A percentile compares a stretch with the other conserved stretches of the same genome.
Evolutionary conservation across 1,284 basidiomycete genomes (phyloP).

Genomic region (Trichosporon sp.): DNA sequence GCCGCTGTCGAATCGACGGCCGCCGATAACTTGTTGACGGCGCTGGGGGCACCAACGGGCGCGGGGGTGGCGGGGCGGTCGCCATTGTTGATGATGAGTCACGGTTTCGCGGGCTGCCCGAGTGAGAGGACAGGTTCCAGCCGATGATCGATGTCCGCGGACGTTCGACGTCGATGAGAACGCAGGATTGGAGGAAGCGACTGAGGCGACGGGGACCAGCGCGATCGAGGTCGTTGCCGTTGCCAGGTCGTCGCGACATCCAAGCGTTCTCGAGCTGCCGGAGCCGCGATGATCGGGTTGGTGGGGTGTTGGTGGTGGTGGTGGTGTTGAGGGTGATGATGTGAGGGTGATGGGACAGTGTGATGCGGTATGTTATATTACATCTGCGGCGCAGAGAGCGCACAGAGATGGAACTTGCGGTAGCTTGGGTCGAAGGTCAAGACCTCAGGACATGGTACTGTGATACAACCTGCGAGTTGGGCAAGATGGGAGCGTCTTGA

Average conservation of each 20-base stretch:
- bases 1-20: constrained; percentile 12
- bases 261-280: constrained; percentile 16
- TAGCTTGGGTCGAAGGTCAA: background rate
- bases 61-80: constrained; percentile 8
- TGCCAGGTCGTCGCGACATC: constrained; percentile 12
- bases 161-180: constrained; percentile 18
- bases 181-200: constrained; percentile 15
- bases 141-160: constrained; percentile 16
- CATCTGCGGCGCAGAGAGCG: constrained; percentile 14
- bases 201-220: constrained; percentile 15
- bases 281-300: background rate
- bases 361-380: constrained; percentile 18
- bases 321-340: constrained; percentile 6
- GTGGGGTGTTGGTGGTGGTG: constrained; percentile 1
- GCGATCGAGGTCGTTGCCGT: constrained; percentile 15
- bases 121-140: constrained; percentile 14
- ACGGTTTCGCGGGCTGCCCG: background rate
- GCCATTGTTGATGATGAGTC: constrained; percentile 1
- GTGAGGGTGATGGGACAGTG: constrained; percentile 2
- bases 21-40: background rate
- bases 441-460: constrained; percentile 11
- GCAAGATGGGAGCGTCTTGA: constrained; percentile 6
- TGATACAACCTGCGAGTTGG: constrained; percentile 17
- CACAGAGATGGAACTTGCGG: constrained; percentile 16
- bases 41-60: background rate